Percentiles rank a stretch among this genome's conserved stretches.
phyloP scores from a whole-genome alignment of 371 early-diverging fungal genomes.

The Rhizomucor miehei region DNA sequence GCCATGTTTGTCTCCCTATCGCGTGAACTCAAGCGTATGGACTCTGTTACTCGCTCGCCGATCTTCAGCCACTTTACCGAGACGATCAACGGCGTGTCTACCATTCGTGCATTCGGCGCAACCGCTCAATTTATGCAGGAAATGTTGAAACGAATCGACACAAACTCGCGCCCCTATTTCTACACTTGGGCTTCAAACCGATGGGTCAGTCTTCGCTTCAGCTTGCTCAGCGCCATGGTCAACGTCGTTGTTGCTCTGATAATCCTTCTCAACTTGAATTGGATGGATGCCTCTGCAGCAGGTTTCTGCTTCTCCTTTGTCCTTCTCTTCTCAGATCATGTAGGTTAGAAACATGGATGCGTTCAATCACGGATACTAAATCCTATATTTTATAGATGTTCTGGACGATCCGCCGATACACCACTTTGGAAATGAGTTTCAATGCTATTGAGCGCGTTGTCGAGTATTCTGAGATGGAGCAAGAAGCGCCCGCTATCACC shows the following conservation, averaged over 20 bases:
- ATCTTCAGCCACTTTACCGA: constrained; percentile 79
- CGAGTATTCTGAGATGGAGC: constrained; percentile 75
- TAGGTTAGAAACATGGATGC: constrained; percentile 12
- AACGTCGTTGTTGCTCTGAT: constrained; percentile 53
- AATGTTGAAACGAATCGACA: constrained; percentile 53
- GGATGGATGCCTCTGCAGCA: constrained; percentile 66
- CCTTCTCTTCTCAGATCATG: constrained; percentile 63
- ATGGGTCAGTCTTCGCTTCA: constrained; percentile 78
- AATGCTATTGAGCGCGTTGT: constrained; percentile 84
- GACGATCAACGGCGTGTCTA: constrained; percentile 60
- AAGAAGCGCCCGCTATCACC: constrained; percentile 67
- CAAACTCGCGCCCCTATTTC: constrained; percentile 68
- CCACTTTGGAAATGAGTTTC: constrained; percentile 79
- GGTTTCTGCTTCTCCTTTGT: constrained; percentile 77
- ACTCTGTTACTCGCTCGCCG: constrained; percentile 74
- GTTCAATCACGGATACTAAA: neutral
- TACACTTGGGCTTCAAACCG: constrained; percentile 77
- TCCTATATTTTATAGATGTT: constrained; percentile 36
- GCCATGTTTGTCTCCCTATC: constrained; percentile 66
- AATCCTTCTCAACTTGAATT: constrained; percentile 40
- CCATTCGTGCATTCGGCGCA: constrained; percentile 78
- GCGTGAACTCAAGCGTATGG: constrained; percentile 79
- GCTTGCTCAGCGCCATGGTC: constrained; percentile 62
- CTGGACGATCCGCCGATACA: constrained; percentile 69
- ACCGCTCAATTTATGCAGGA: constrained; percentile 56